Base-by-base conservation (phyloP, 192 early-diverging fungal species). In the Coemansia sp. region DNA sequence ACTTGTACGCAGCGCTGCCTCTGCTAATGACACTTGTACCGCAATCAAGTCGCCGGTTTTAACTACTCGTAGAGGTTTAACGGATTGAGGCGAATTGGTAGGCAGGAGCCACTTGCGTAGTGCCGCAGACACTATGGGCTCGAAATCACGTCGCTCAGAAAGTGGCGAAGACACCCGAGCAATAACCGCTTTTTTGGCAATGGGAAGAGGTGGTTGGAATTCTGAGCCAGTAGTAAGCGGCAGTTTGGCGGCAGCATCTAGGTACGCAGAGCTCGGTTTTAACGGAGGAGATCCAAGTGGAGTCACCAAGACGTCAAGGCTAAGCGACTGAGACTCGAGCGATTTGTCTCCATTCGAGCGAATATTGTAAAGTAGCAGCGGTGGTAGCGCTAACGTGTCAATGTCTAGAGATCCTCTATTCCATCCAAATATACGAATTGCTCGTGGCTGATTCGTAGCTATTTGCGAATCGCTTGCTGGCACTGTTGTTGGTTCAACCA, bases 111-210 rank as follows among this genome's bases (percentile, higher is more conserved):
- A 79, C 15, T 46, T 13, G 30, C 71, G 70, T 20, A 79, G 50
- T 13, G 76, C 65, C 3, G 65, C 65, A 40, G 66, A 70, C 9
- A 57, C 28, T 41, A 59, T 47, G 0, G 58, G 31, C 47, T 79
- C 76, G 8, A 79, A 16, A 39, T 79, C 76, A 11, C 64, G 70
- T 15, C 65, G 61, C 31, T 79, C 70, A 1, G 70, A 61, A 18
- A 79, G 63, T 13, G 76, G 76, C 30, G 76, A 79, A 0, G 70
- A 68, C 0, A 79, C 50, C 1, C 70, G 70, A 6, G 70, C 62
- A 36, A 79, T 51, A 11, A 51, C 55, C 5, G 65, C 65, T 43
- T 65, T 72, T 35, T 49, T 55, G 33, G 74, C 74, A 19, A 59
- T 55, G 19, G 46, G 63, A 14, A 70, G 53, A 5, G 74, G 58